Conservation (phyloP, 257 asterid genomes). For the Misopates orontium region DNA sequence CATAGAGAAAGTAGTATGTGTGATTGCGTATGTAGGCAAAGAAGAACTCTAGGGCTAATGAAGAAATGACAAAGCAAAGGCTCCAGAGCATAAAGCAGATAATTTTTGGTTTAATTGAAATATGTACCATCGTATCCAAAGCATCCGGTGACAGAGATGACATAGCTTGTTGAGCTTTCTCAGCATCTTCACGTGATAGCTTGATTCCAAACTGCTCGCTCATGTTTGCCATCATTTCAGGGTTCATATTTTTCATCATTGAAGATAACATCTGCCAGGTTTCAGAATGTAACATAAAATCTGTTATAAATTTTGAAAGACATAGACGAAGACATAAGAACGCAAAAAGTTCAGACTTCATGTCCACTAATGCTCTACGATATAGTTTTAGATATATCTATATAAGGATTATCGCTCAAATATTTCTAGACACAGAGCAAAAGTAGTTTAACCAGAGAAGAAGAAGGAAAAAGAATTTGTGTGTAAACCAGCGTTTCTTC, state of each 20-base stretch:
- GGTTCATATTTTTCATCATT: slow-evolving; percentile 84
- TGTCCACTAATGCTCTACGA: slow-evolving; percentile 4
- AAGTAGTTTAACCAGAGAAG: not conserved
- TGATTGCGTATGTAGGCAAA: not conserved
- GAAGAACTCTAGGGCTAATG: too few species aligned
- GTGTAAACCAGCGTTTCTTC: slow-evolving; percentile 1
- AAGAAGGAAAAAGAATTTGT: not conserved
- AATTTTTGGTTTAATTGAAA: not conserved
- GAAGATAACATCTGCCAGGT: slow-evolving; percentile 87
- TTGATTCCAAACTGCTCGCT: slow-evolving; percentile 87
- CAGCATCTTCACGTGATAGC: slow-evolving; percentile 96
- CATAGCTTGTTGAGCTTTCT: slow-evolving; percentile 97
- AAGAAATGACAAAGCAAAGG: not conserved
- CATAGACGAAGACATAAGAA: slow-evolving; percentile 3
- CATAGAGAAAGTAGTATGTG: not conserved
- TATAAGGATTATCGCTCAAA: not conserved
- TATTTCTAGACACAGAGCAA: not conserved
- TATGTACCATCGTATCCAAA: slow-evolving; percentile 80
- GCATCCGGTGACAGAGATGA: slow-evolving; percentile 88
- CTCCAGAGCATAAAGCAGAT: too few species aligned
- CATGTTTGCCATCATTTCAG: slow-evolving; percentile 96
- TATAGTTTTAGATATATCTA: too few species aligned
- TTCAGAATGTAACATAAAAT: slow-evolving; percentile 20
- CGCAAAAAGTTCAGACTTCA: not conserved
- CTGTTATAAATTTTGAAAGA: not conserved